phyloP scores from a whole-genome alignment of 345 rosid species.

The Populus tremula region DNA sequence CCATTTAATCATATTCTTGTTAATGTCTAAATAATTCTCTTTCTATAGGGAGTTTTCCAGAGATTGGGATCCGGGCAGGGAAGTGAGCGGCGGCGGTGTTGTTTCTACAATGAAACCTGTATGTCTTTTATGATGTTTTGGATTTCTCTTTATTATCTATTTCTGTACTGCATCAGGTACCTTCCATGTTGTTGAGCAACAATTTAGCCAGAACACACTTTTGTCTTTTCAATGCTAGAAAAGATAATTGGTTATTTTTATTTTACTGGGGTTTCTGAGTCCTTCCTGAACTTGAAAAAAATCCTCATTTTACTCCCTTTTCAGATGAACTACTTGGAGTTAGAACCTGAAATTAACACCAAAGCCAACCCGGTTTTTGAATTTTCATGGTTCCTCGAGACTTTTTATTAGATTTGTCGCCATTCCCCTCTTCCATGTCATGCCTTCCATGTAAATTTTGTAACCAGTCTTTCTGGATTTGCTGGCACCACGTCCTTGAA shows the following conservation, averaged over 20 bases:
- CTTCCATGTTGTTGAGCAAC: neutral
- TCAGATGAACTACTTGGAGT: neutral
- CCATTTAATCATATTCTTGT: no score
- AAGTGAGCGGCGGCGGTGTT: slow-evolving; percentile 54
- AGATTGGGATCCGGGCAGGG: slow-evolving; percentile 70
- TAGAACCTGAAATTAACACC: neutral
- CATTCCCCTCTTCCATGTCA: neutral
- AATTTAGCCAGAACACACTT: neutral
- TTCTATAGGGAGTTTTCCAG: slow-evolving; percentile 56
- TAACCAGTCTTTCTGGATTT: neutral
- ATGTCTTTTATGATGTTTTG: slow-evolving; percentile 31
- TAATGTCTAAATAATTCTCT: neutral
- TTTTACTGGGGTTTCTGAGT: neutral
- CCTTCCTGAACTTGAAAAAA: neutral
- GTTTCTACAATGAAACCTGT: slow-evolving; percentile 53
- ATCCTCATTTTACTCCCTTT: neutral
- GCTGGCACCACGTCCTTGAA: neutral
- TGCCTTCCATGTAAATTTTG: neutral
- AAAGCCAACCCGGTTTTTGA: neutral
- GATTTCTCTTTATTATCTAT: slow-evolving; percentile 5
- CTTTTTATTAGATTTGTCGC: neutral
- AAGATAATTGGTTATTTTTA: neutral
- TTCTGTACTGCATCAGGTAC: slow-evolving; percentile 10
- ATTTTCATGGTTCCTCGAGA: neutral
- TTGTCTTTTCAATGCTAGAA: neutral